Percentiles rank a stretch among this genome's conserved stretches.
phyloP scores from a whole-genome alignment of 2,329 filamentous ascomycete species.

The Cladophialophora chaetospira region DNA sequence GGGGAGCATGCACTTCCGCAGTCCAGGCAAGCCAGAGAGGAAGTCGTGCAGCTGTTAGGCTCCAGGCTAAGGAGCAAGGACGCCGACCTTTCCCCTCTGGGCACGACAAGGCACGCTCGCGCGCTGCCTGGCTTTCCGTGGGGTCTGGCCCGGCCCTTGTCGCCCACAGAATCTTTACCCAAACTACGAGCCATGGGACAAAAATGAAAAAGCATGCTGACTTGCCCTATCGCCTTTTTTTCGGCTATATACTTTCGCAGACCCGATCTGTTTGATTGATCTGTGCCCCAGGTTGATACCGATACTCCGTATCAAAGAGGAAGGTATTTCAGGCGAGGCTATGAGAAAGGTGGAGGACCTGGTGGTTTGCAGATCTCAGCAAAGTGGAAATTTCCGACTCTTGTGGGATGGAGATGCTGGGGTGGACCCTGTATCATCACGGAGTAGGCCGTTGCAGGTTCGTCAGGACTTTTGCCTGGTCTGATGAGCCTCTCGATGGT shows the following conservation, averaged over 20 bases:
- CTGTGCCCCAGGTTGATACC: not conserved
- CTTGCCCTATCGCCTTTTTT: conserved; percentile 1
- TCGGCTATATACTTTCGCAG: not conserved
- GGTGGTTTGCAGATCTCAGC: conserved; percentile 1
- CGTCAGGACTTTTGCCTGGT: not conserved
- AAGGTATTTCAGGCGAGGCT: not conserved
- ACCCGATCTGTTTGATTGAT: not conserved
- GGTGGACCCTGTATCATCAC: not conserved
- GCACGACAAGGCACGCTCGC: conserved; percentile 1
- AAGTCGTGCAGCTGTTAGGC: conserved; percentile 8
- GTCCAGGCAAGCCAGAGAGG: not conserved
- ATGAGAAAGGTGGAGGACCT: not conserved
- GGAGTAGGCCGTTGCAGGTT: conserved; percentile 1
- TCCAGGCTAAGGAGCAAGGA: conserved; percentile 2
- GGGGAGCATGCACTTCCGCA: conserved; percentile 13
- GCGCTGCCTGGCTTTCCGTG: conserved; percentile 1
- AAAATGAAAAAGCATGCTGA: not conserved
- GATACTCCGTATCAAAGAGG: not conserved
- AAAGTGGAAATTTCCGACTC: not conserved
- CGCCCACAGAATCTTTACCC: not conserved
- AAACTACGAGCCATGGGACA: not conserved
- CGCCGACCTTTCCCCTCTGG: not conserved
- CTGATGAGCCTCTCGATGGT: not conserved
- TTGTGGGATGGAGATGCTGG: too few relatives aligned
- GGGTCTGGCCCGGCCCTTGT: conserved; percentile 2